A percentile compares a stretch with the other conserved stretches of the same genome.
phyloP scores from a whole-genome alignment of 176 grass and related monocot species.

The Dendrocalamus sinicus region DNA sequence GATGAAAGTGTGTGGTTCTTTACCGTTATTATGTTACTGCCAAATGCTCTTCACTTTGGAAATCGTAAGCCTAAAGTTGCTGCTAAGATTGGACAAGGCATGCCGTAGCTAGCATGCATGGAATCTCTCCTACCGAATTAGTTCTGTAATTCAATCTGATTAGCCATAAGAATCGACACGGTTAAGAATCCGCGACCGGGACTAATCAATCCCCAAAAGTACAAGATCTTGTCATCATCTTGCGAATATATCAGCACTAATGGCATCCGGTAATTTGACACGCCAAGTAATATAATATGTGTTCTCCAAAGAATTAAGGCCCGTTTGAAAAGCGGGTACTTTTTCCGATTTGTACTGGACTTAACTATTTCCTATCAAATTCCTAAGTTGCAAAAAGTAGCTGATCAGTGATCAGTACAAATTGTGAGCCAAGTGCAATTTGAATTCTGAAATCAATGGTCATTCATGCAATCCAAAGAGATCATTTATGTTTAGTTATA shows the following conservation, averaged over 20 bases:
- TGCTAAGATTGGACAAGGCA: neutral
- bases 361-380: no score
- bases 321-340: no score
- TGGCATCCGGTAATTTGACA: neutral
- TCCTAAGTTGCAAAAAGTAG: no score
- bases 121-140: slow-evolving; percentile 21
- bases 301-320: no score
- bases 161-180: neutral
- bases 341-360: no score
- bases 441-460: neutral
- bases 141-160: slow-evolving; percentile 14
- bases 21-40: neutral
- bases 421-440: no score
- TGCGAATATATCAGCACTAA: neutral
- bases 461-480: neutral
- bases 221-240: neutral
- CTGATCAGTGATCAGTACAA: no score
- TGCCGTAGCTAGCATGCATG: neutral
- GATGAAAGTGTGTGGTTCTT: neutral
- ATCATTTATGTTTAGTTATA: neutral
- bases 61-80: neutral
- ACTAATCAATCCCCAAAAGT: neutral
- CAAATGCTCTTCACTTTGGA: neutral
- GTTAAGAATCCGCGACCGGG: neutral
- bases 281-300: neutral